Evolutionary conservation across 2,329 filamentous ascomycete species (phyloP).

Genomic region (Penicillium janthinellum): DNA sequence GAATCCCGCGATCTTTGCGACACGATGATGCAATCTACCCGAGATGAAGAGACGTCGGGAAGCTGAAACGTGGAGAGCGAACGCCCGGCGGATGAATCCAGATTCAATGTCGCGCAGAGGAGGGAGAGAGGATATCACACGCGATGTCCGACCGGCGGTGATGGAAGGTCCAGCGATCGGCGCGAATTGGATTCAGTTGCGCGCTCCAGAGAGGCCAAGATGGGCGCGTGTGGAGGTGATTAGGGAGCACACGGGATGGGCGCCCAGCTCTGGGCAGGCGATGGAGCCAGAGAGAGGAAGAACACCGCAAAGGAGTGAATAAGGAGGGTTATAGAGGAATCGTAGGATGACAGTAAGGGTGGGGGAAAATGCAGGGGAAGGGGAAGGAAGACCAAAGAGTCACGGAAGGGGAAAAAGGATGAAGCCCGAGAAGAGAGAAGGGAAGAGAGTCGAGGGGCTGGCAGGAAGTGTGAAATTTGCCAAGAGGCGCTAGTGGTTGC

Average conservation of each 20-base stretch:
- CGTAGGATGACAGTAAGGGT: constrained; percentile 7
- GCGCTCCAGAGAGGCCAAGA: constrained; percentile 5
- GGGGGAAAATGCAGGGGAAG: constrained; percentile 8
- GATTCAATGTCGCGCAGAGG: background rate
- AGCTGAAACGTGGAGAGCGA: constrained; percentile 1
- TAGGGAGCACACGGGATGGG: constrained; percentile 5
- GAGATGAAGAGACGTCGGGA: background rate
- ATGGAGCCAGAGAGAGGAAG: background rate
- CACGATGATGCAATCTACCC: constrained; percentile 36
- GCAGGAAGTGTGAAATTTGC: constrained; percentile 31
- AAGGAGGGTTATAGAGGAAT: background rate
- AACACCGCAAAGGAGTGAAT: constrained; percentile 7
- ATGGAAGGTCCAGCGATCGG: constrained; percentile 1
- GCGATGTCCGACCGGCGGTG: constrained; percentile 4
- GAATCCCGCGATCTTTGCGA: constrained; percentile 24
- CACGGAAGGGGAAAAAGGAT: constrained; percentile 9
- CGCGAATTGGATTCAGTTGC: background rate
- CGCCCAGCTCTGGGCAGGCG: background rate
- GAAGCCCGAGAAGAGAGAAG: constrained; percentile 23
- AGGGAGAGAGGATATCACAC: background rate
- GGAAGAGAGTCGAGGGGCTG: constrained; percentile 32
- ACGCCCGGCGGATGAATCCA: background rate
- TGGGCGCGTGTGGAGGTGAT: constrained; percentile 12
- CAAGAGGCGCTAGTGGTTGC: constrained; percentile 31
- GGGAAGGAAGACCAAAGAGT: constrained; percentile 3